phyloP scores from a whole-genome alignment of 2,329 filamentous ascomycete species.

The Colletotrichum simmondsii region DNA sequence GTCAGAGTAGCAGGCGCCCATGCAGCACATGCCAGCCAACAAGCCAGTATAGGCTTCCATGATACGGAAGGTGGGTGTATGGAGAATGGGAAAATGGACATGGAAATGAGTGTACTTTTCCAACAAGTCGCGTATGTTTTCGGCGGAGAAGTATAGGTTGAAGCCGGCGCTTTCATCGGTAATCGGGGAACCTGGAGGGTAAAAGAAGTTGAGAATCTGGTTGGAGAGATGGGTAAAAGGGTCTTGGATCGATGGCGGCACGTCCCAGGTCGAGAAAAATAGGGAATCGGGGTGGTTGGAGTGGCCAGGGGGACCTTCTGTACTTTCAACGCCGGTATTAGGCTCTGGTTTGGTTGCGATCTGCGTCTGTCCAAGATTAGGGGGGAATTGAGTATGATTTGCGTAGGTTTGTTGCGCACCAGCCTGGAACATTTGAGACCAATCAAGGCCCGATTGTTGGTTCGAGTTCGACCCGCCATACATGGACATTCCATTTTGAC shows the following conservation, averaged over 20 bases:
- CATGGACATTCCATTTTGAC: slow-evolving; percentile 73
- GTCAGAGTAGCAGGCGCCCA: slow-evolving; percentile 80
- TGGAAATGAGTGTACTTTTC: slow-evolving; percentile 79
- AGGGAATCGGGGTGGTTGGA: slow-evolving; percentile 52
- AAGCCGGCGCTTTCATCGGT: slow-evolving; percentile 64
- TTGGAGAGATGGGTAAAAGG: slow-evolving; percentile 65
- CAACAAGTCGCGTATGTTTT: slow-evolving; percentile 78
- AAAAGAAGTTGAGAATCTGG: slow-evolving; percentile 67
- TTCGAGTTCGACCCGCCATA: slow-evolving; percentile 69
- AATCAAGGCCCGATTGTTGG: slow-evolving; percentile 75
- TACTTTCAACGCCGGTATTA: slow-evolving; percentile 63
- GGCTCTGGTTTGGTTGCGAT: slow-evolving; percentile 76
- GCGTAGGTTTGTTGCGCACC: slow-evolving; percentile 75
- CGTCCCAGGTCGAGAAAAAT: slow-evolving; percentile 63
- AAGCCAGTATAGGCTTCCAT: slow-evolving; percentile 74
- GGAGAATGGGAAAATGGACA: slow-evolving; percentile 78
- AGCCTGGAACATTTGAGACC: slow-evolving; percentile 82
- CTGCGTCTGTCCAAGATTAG: slow-evolving; percentile 76
- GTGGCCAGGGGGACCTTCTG: slow-evolving; percentile 53
- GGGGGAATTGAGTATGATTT: slow-evolving; percentile 63
- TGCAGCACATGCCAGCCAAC: slow-evolving; percentile 75
- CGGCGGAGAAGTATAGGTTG: slow-evolving; percentile 71
- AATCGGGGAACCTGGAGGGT: slow-evolving; percentile 66
- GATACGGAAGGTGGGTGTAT: slow-evolving; percentile 77
- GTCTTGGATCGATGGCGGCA: slow-evolving; percentile 58